These are phyloP conservation scores for Colletotrichum simmondsii DNA, from an alignment of 2,329 filamentous ascomycete genomes.

Conservation along the genomic window DNA sequence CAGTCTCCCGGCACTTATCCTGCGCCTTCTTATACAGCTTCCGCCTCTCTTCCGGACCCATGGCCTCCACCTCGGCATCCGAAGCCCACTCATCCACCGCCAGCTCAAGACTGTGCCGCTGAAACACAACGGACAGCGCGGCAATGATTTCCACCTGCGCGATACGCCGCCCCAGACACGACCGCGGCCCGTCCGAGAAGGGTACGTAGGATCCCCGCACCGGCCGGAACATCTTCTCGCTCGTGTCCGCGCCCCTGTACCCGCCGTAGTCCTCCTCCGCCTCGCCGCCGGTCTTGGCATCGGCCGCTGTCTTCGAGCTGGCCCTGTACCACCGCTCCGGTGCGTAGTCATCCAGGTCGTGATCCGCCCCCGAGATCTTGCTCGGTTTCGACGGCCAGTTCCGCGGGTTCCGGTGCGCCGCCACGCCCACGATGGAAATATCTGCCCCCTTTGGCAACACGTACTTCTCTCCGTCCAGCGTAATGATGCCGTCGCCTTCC, in stretches of 20 bases:
- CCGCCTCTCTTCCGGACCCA: constrained; percentile 57
- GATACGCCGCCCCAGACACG: constrained; percentile 68
- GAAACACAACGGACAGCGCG: constrained; percentile 64
- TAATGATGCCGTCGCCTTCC: constrained; percentile 65
- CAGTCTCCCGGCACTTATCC: constrained; percentile 59
- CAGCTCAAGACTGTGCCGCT: constrained; percentile 75
- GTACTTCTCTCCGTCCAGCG: constrained; percentile 66
- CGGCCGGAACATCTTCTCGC: constrained; percentile 69
- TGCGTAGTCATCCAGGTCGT: constrained; percentile 75
- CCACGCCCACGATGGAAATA: constrained; percentile 66
- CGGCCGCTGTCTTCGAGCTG: constrained; percentile 37
- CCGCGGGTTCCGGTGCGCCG: constrained; percentile 74
- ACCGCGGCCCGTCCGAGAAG: constrained; percentile 68
- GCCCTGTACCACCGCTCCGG: constrained; percentile 78
- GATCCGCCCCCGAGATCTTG: constrained; percentile 50
- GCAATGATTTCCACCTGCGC: constrained; percentile 70
- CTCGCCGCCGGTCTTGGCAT: constrained; percentile 35
- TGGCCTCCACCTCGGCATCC: constrained; percentile 63
- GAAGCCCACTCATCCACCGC: constrained; percentile 70
- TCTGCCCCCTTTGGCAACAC: constrained; percentile 66
- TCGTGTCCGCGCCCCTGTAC: constrained; percentile 70
- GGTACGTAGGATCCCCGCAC: constrained; percentile 66
- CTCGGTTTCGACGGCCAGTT: constrained; percentile 74
- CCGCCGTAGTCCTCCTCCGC: constrained; percentile 65
- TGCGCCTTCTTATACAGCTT: constrained; percentile 72